Evolutionary conservation across 2,329 filamentous ascomycete genomes (phyloP).

Genomic region (Colletotrichum sansevieriae): DNA sequence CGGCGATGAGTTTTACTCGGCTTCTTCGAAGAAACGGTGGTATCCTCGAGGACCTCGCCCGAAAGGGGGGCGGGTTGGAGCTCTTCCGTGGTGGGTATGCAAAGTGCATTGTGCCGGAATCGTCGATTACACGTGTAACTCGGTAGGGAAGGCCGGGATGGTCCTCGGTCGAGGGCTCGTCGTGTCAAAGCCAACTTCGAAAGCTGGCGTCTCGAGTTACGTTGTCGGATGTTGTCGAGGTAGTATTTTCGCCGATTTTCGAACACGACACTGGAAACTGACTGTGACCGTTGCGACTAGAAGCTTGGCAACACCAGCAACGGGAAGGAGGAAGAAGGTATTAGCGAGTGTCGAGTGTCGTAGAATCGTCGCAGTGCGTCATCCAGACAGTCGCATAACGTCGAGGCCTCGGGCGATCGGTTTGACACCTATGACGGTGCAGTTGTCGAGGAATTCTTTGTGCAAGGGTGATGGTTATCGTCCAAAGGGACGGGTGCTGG

Average conservation of each 20-base stretch:
- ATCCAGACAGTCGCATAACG: constrained; percentile 37
- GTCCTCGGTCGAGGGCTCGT: constrained; percentile 18
- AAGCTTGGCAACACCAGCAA: constrained; percentile 26
- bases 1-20: constrained; percentile 70
- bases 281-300: constrained; percentile 36
- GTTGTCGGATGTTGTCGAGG: constrained; percentile 6
- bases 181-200: neutral
- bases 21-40: constrained; percentile 68
- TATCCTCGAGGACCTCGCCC: constrained; percentile 67
- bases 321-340: constrained; percentile 32
- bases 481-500: constrained; percentile 20
- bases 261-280: constrained; percentile 35
- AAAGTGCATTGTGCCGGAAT: constrained; percentile 78
- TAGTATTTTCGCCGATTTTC: constrained; percentile 9
- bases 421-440: constrained; percentile 20
- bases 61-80: constrained; percentile 81
- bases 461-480: constrained; percentile 28
- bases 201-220: constrained; percentile 5
- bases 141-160: neutral
- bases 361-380: constrained; percentile 22
- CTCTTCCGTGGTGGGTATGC: constrained; percentile 88
- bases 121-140: constrained; percentile 2
- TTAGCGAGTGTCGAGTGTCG: constrained; percentile 33
- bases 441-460: constrained; percentile 3
- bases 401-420: neutral